Base-by-base conservation (phyloP, 768 basidiomycete species). In the Rubroboletus satanas region DNA sequence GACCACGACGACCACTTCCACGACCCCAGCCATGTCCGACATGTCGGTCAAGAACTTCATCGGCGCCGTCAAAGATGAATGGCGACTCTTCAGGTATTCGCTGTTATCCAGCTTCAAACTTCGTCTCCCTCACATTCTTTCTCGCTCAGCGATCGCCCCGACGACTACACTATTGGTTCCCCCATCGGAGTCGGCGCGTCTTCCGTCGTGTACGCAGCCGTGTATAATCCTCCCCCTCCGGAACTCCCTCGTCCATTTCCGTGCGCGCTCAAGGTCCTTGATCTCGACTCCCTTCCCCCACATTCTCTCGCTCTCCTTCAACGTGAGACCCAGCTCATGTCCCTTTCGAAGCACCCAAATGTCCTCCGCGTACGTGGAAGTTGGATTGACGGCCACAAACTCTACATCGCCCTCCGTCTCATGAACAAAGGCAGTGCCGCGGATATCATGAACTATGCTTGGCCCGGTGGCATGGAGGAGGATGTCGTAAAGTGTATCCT, bases 161-260 rank as follows among this genome's bases (percentile, higher is more conserved):
- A 73, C 12, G 91, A 95, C 75, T 94, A 94, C 64, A 80, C 79
- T 18, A 77, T 90, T 36, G 90, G 89, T 15, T 71, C 79, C 8
- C 82, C 90, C 18, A 93, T 95, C 49, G 93, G 94, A 1, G 94
- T 89, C 62, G 95, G 95, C 18, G 88, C 95, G 3, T 93, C 92
- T 4, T 96, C 95, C 0, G 88, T 87, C 52, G 95, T 98, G 7
- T 93, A 95, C 65, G 72, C 84, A 14, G 94, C 94, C 0, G 71
- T 75, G 2, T 94, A 84, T 68, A 78, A 75, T 7, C 76, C 79
- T 5, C 55, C 79, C 62, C 73, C 54, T 52, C 65, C 59, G 32
- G 71, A 66, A 52, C 69, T 61, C 21, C 70, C 56, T 36, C 72
- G 49, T 44, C 75, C 77, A 5, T 75, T 80, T 33, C 79, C 87